Evolutionary conservation across 768 basidiomycete species (phyloP), one percentile per base, ranked within the genome.

Genomic region (Leccinum broughii): DNA sequence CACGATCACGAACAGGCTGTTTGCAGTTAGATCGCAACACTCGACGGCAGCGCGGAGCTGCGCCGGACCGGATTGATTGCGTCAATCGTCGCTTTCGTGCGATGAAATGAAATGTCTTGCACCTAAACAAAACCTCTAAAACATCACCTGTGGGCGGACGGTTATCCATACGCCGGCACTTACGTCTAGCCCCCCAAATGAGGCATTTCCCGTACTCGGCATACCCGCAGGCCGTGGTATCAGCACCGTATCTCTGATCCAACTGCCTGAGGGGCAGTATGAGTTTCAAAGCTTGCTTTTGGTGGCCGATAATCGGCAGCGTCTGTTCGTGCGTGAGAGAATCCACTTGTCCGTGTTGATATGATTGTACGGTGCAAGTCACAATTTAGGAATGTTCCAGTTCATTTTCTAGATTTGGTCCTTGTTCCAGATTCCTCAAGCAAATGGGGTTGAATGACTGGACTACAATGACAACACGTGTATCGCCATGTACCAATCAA

Each of bases 311-410:
- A 54, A 26, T 63, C 64, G 68, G 62, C 60, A 62, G 44, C 52
- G 57, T 64, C 62, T 71, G 68, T 64, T 58, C 56, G 46, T 64
- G 30, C 68, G 69, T 72, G 70, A 64, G 70, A 74, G 60, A 9
- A 30, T 30, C 61, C 58, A 61, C 44, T 58, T 57, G 32, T 55
- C 48, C 48, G 28, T 32, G 32, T 56, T 67, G 64, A 66, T 62
- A 64, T 57, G 66, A 64, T 66, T 66, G 56, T 62, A 60, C 66
- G 62, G 53, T 54, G 66, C 22, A 66, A 62, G 70, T 68, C 66
- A 63, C 61, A 54, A 69, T 70, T 62, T 57, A 61, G 68, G 70
- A 26, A 55, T 61, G 46, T 68, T 68, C 55, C 22, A 35, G 52
- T 69, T 65, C 62, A 55, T 59, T 57, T 59, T 15, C 48, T 63